Base-by-base conservation (phyloP, 306 rosid species). In the Acmispon strigosus region DNA sequence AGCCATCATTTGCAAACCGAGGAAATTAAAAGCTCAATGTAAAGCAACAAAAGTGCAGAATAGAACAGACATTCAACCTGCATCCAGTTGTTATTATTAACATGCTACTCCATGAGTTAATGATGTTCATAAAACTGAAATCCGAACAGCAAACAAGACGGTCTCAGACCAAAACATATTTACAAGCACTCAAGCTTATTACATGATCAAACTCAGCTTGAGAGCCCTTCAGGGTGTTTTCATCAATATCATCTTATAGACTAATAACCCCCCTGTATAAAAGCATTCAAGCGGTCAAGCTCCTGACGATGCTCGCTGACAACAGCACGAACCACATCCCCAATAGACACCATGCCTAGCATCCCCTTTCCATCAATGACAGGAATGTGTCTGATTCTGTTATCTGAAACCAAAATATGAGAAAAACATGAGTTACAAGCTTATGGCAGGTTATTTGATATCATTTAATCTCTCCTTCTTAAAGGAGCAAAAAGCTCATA, bases 331-430 rank as follows among this genome's bases (percentile, higher is more conserved):
- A 95, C 99, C 43, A 95, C 99, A 7, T 95, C 99, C 39, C 99
- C 99, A 17, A 95, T 95, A 18, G 99, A 95, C 80, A 95, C 96
- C 99, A 95, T 95, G 71, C 97, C 99, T 1, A 84, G n/a, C 99
- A 95, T 95, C 53, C 77, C 96, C 29, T 61, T 79, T 2, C 74
- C 91, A 14, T 77, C 79, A 37, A 95, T 81, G 43, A 95, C 97
- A 1, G 99, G 99, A 62, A 95, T 95, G 96, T 95, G 99, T 81
- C 99, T 91, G 85, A 91, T 95, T 73, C 99, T 88, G 43, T 91
- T 95, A 10, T 95, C 99, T 91, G 83, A 7, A 36, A 8, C 12
- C n/a, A 45, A 5, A 55, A 65, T 39, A 36, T 18, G 60, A 37
- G 17, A 17, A 47, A 18, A 47, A 61, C 56, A 81, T 39, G 17